Conservation (phyloP, 257 asterid genomes). For the Striga asiatica region DNA sequence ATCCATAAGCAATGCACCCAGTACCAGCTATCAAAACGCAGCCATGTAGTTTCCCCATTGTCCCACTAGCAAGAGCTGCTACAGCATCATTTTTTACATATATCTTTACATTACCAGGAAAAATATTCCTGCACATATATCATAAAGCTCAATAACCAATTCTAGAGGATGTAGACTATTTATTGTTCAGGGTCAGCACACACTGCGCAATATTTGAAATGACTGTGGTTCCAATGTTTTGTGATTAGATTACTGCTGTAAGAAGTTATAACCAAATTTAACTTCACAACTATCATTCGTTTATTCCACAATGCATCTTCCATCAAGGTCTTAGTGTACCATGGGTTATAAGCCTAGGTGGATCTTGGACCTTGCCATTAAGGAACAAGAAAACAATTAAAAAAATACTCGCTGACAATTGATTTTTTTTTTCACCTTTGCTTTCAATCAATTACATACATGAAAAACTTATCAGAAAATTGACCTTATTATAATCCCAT, state of each 20-base stretch:
- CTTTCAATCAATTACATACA: too few species aligned
- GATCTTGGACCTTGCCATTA: too few species aligned
- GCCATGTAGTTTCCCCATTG: conserved; percentile 89
- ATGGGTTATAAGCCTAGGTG: too few species aligned
- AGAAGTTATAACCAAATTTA: too few species aligned
- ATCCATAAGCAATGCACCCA: conserved; percentile 91
- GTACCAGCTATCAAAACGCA: conserved; percentile 95
- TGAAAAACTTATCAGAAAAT: too few species aligned
- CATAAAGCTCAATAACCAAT: conserved; percentile 16
- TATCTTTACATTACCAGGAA: conserved; percentile 56
- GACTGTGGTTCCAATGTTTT: not conserved
- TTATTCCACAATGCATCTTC: too few species aligned
- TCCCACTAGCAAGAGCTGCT: conserved; percentile 98
- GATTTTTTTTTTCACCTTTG: too few species aligned
- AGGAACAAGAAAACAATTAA: too few species aligned
- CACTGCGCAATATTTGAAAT: not conserved
- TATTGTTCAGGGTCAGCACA: conserved; percentile 6
- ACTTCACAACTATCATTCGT: too few species aligned
- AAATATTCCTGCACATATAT: conserved; percentile 42
- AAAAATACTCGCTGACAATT: too few species aligned
- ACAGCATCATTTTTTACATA: conserved; percentile 86
- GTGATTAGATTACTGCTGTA: too few species aligned
- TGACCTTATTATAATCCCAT: not conserved
- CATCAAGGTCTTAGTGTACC: too few species aligned
- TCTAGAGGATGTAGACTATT: not conserved